Percentiles rank a stretch among this genome's conserved stretches.
Conservation (phyloP, 2,329 filamentous ascomycete genomes). For the Waltergamsia citrina region DNA sequence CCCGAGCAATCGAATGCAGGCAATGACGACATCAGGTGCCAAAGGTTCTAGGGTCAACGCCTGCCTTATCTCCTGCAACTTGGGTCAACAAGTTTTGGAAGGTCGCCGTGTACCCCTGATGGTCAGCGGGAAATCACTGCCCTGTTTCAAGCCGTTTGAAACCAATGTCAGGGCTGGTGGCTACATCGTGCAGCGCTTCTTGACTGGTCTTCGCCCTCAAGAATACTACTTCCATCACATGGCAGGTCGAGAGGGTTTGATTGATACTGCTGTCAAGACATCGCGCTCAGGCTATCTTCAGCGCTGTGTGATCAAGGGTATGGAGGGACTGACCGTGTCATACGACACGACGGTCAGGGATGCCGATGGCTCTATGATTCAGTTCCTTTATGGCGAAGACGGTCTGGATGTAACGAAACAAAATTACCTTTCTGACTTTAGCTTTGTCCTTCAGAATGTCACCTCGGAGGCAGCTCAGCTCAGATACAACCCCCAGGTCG, state of each 20-base stretch:
- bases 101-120: constrained; percentile 90
- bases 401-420: constrained; percentile 91
- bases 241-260: constrained; percentile 95
- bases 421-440: constrained; percentile 82
- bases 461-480: constrained; percentile 70
- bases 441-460: constrained; percentile 82
- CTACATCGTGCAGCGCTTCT: constrained; percentile 91
- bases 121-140: constrained; percentile 94
- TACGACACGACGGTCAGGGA: constrained; percentile 95
- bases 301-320: constrained; percentile 94
- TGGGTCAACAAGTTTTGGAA: constrained; percentile 94
- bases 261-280: constrained; percentile 98
- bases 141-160: constrained; percentile 89
- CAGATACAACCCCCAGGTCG: constrained; percentile 47
- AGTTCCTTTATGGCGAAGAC: constrained; percentile 94
- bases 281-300: constrained; percentile 95
- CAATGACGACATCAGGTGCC: constrained; percentile 94
- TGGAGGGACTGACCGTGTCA: constrained; percentile 86
- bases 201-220: constrained; percentile 93
- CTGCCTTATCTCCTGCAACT: constrained; percentile 93
- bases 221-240: constrained; percentile 99
- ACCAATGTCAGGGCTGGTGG: constrained; percentile 83
- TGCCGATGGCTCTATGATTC: constrained; percentile 83
- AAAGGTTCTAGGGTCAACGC: constrained; percentile 92
- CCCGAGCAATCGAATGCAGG: constrained; percentile 96